Percentiles rank a stretch among this genome's conserved stretches.
phyloP scores from a whole-genome alignment of 805 yeast species.

The Metschnikowia colocasiae region DNA sequence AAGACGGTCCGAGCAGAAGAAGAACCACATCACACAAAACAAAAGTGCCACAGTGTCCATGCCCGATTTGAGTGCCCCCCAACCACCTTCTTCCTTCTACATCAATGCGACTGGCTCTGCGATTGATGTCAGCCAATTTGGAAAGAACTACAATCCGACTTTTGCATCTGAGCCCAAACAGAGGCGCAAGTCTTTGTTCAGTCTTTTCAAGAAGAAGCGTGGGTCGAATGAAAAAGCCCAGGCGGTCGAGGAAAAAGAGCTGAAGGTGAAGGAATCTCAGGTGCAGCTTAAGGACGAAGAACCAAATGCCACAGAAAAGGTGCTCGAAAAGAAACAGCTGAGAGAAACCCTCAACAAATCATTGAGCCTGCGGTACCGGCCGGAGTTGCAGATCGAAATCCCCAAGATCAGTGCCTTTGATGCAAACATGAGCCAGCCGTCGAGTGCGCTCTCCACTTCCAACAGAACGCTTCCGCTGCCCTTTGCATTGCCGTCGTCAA shows the following conservation, averaged over 20 bases:
- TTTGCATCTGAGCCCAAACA: slow-evolving; percentile 16
- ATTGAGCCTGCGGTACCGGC: not conserved
- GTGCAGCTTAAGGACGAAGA: no score
- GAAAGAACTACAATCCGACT: slow-evolving; percentile 36
- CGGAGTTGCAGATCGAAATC: slow-evolving; percentile 15
- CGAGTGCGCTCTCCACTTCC: slow-evolving; percentile 15
- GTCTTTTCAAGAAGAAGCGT: slow-evolving; percentile 30
- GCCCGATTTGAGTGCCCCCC: slow-evolving; percentile 14
- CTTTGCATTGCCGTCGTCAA: slow-evolving; percentile 44
- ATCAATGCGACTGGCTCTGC: slow-evolving; percentile 32
- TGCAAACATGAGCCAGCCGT: slow-evolving; percentile 10
- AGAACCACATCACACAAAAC: not conserved
- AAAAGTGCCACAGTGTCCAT: slow-evolving; percentile 14
- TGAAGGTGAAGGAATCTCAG: not conserved
- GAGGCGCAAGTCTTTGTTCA: slow-evolving; percentile 31
- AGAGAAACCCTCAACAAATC: not conserved
- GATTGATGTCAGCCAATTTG: slow-evolving; percentile 39
- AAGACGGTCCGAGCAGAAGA: not conserved
- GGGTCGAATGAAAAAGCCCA: not conserved
- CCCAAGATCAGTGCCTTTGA: slow-evolving; percentile 14
- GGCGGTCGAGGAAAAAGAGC: not conserved
- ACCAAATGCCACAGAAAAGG: not conserved
- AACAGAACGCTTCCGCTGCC: slow-evolving; percentile 31
- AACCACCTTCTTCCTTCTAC: slow-evolving; percentile 8
- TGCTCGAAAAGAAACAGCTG: not conserved